Conservation (phyloP, 2,329 filamentous ascomycete genomes). For the Penicillium sumatraense region DNA sequence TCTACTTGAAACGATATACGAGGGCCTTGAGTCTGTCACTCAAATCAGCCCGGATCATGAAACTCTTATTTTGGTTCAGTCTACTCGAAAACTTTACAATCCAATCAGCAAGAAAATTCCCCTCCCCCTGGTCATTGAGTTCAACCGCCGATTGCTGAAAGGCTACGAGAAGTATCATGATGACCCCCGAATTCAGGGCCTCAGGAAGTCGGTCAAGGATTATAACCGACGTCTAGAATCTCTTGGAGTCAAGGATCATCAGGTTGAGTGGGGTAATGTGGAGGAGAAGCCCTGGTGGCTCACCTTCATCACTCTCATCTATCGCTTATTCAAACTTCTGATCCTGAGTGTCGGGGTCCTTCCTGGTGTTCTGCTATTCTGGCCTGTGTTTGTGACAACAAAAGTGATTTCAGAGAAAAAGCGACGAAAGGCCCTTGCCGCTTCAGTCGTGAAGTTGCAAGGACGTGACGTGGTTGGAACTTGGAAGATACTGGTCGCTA, state of each 20-base stretch:
- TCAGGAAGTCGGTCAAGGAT: conserved; percentile 74
- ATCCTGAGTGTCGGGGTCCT: conserved; percentile 77
- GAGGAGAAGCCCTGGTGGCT: conserved; percentile 50
- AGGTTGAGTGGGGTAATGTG: conserved; percentile 79
- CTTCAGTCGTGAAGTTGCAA: conserved; percentile 82
- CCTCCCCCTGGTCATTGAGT: conserved; percentile 86
- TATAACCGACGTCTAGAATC: conserved; percentile 86
- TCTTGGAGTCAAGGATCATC: conserved; percentile 85
- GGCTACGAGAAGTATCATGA: conserved; percentile 90
- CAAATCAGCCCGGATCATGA: conserved; percentile 91
- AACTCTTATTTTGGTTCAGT: conserved; percentile 89
- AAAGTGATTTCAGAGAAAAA: conserved; percentile 80
- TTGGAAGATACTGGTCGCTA: conserved; percentile 85
- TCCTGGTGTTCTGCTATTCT: conserved; percentile 81
- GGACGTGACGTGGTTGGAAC: conserved; percentile 85
- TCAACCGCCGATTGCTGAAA: conserved; percentile 84
- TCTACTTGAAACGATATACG: conserved; percentile 76
- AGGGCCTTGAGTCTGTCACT: conserved; percentile 81
- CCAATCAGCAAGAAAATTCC: conserved; percentile 90
- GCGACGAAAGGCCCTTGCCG: conserved; percentile 77
- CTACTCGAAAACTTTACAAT: conserved; percentile 86
- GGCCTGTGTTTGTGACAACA: conserved; percentile 81
- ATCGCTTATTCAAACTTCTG: conserved; percentile 74
- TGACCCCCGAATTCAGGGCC: conserved; percentile 74
- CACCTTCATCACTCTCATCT: conserved; percentile 74